Evolutionary conservation across 169 alveolate genomes (phyloP).

Genomic region (Cystoisospora suis): DNA sequence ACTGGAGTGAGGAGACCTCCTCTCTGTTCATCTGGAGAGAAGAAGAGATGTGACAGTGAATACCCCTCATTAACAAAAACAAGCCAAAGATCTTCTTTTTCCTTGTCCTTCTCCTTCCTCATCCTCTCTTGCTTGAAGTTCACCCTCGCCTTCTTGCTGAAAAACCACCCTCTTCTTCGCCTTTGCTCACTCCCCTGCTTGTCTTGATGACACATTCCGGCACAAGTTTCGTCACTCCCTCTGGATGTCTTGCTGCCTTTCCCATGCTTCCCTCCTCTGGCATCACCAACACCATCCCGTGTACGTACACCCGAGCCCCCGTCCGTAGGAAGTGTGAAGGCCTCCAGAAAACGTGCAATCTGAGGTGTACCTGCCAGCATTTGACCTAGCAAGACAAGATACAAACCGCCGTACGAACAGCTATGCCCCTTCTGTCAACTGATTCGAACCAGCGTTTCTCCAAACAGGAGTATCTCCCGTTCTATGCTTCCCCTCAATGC

Average conservation of each 20-base stretch:
- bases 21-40: constrained; percentile 26
- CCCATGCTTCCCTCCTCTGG: background rate
- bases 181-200: background rate
- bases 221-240: background rate
- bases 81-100: constrained; percentile 27
- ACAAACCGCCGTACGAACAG: too few species aligned
- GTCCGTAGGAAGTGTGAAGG: constrained; percentile 4
- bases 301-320: background rate
- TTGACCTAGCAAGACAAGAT: constrained; percentile 43
- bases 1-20: constrained; percentile 43
- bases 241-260: background rate
- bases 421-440: too few species aligned
- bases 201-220: background rate
- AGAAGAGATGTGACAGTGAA: constrained; percentile 44
- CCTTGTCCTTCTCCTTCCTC: background rate
- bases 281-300: background rate
- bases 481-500: too few species aligned
- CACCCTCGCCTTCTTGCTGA: too few species aligned
- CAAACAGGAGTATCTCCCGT: too few species aligned
- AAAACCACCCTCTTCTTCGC: too few species aligned
- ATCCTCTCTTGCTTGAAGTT: background rate
- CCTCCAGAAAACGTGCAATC: constrained; percentile 51
- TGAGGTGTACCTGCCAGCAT: constrained; percentile 33
- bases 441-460: too few species aligned
- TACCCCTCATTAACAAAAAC: constrained; percentile 46